A percentile compares a stretch with the other conserved stretches of the same genome.
Evolutionary conservation across 345 rosid species (phyloP).

Genomic region (Iberis pinnata): DNA sequence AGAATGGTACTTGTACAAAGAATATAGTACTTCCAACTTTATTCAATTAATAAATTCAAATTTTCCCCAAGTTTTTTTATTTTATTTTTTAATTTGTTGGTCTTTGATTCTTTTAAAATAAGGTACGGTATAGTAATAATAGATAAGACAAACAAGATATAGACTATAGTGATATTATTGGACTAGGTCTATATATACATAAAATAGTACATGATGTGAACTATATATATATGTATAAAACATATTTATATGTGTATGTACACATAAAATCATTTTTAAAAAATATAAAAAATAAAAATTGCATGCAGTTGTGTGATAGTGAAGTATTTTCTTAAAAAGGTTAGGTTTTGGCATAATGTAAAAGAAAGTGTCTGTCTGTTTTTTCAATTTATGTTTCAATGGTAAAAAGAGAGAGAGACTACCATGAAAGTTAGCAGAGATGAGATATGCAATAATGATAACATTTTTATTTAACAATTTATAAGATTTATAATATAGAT

Average conservation of each 20-base stretch:
- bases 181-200: conserved; percentile 13
- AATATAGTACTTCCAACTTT: conserved; percentile 19
- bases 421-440: conserved; percentile 13
- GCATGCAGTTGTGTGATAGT: conserved; percentile 30
- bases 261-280: conserved; percentile 6
- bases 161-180: conserved; percentile 13
- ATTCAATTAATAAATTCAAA: neutral
- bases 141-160: conserved; percentile 11
- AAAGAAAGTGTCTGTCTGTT: conserved; percentile 49
- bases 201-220: conserved; percentile 18
- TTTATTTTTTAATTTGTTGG: neutral
- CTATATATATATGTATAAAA: neutral
- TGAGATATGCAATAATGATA: no score
- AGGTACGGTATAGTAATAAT: conserved; percentile 18
- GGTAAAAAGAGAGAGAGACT: conserved; percentile 4
- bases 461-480: no score
- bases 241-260: neutral
- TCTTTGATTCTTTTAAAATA: conserved; percentile 3
- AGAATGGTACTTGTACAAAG: neutral
- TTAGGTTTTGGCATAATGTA: conserved; percentile 45
- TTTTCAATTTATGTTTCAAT: conserved; percentile 34
- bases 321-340: conserved; percentile 40
- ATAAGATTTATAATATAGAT: no score
- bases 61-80: neutral
- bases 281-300: conserved; percentile 14